Evolutionary conservation across 176 grass and related monocot species (phyloP), one percentile per base, ranked within the genome.

Genomic region (Thinopyrum elongatum): DNA sequence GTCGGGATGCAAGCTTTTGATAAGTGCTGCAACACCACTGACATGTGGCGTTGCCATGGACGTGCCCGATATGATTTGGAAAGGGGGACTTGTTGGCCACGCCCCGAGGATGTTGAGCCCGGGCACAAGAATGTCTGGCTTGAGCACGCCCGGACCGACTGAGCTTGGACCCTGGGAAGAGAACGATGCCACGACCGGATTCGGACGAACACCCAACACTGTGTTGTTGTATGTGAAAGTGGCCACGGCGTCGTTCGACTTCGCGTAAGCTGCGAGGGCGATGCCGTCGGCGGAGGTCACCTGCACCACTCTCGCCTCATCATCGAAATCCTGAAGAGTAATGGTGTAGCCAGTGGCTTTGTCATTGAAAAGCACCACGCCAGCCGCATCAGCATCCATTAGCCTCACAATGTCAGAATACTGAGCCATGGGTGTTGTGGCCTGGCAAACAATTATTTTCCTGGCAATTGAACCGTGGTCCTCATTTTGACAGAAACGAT

Each of bases 71-170:
- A 65, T 5, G 59, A 93, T 28, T 14, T 76, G 75, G 78, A 86
- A 93, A 16, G 51, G 27, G 6, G 49, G 49, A 2, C 10, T 7
- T 0, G 84, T 7, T 0, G 84, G 86, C 84, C 82, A 94, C 2
- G 87, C 90, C 0, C 76, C 89, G 10, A 94, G 86, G 76, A 92
- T 82, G 86, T 91, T 89, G 51, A 92, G 83, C 3, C 92, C 92
- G 0, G 92, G 92, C 0, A 83, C 84, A 2, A 87, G 22, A 14
- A 94, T 69, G 84, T 94, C 90, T 2, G 92, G 92, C 86, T 94
- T 94, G 27, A 92, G 82, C 7, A 94, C 80, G 19, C 84, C 90
- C 0, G 70, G 70, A 13, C 8, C 60, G 13, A 19, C 1, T 0
- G 0, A 2, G 35, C 77, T 80, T 3, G 89, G 92, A 6, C 89